A percentile compares a stretch with the other conserved stretches of the same genome.
Evolutionary conservation across 768 basidiomycete species (phyloP).

Genomic region (Phylloporus scabripes): DNA sequence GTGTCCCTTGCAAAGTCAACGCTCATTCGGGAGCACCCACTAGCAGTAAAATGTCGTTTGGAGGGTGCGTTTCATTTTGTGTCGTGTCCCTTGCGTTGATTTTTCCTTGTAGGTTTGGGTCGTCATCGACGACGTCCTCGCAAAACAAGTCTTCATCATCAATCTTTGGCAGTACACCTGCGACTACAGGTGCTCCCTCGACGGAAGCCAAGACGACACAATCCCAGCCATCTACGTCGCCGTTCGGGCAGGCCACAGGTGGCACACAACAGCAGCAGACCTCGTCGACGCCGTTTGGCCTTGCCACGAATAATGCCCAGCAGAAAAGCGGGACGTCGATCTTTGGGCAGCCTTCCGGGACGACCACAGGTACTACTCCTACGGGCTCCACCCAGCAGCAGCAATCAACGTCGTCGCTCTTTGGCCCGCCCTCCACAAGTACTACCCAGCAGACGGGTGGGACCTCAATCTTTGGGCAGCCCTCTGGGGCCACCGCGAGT

Average conservation of each 20-base stretch:
- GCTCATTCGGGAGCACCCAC: background rate
- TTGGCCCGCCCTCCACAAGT: conserved; percentile 11
- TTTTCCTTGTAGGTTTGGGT: conserved; percentile 29
- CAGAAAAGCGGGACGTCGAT: background rate
- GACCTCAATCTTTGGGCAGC: conserved; percentile 6
- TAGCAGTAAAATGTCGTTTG: conserved; percentile 15
- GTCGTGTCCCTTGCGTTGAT: conserved; percentile 5
- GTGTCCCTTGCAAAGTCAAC: conserved; percentile 1
- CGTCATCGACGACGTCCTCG: conserved; percentile 37
- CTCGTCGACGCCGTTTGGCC: conserved; percentile 2
- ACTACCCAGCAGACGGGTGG: background rate
- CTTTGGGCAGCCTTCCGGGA: conserved; percentile 2
- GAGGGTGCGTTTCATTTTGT: conserved; percentile 12
- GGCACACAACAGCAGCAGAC: conserved; percentile 17
- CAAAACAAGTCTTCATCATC: conserved; percentile 30
- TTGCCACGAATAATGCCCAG: conserved; percentile 8
- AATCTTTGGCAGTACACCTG: conserved; percentile 34
- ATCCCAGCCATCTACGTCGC: conserved; percentile 17
- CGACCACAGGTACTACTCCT: background rate
- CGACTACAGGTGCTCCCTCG: conserved; percentile 16
- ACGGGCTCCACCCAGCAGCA: conserved; percentile 15
- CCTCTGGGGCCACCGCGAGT: background rate
- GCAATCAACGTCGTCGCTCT: conserved; percentile 22
- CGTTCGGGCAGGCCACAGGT: conserved; percentile 6
- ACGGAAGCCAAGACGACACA: conserved; percentile 19